Base-by-base conservation (phyloP, 257 asterid genomes). In the Solanum clarkiae region DNA sequence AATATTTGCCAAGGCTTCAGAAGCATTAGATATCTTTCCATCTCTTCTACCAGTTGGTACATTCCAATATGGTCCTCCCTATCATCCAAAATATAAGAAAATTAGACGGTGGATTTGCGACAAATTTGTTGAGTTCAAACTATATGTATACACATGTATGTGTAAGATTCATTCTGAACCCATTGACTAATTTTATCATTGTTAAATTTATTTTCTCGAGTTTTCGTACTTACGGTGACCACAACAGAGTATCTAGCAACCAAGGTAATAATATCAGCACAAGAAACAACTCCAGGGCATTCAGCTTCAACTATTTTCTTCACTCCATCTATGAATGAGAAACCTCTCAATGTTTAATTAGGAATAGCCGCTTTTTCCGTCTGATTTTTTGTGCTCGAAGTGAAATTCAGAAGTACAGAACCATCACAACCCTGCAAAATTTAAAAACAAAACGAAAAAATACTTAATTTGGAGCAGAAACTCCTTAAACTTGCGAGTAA, bases 31-130 rank as follows among this genome's bases (percentile, higher is more conserved):
- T 44, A 85, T 86, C 44, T 40, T 36, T 1, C 92, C 92, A 45
- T 90, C 92, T 69, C 91, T 84, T 74, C 92, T 60, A 6, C 92
- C 90, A 1, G 88, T 85, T 6, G 89, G 88, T 22, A 90, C 92
- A 40, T 83, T 71, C 91, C 91, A 89, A 10, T 40, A 80, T n/a
- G 91, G 88, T 13, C 90, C 87, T 69, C 84, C 81, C 85, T 87
- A 20, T 29, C 44, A 66, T 36, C 0, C 54, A 54, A 68, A 57
- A 5, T 17, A 15, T 13, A 24, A 15, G 22, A 24, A 16, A 32
- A 80, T 80, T 15, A 29, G 51, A n/a, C 3, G 4, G 3, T 2
- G 2, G 10, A 32, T 10, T n/a, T 22, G 10, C 32, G 32, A 10
- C 6, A 7, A 40, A 17, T 55, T 6, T 4, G 17, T 17, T 0